Percentiles rank a stretch among this genome's conserved stretches.
These are phyloP conservation scores for Nakazawaea populi DNA, from an alignment of 805 yeast genomes.

Conservation along the genomic window DNA sequence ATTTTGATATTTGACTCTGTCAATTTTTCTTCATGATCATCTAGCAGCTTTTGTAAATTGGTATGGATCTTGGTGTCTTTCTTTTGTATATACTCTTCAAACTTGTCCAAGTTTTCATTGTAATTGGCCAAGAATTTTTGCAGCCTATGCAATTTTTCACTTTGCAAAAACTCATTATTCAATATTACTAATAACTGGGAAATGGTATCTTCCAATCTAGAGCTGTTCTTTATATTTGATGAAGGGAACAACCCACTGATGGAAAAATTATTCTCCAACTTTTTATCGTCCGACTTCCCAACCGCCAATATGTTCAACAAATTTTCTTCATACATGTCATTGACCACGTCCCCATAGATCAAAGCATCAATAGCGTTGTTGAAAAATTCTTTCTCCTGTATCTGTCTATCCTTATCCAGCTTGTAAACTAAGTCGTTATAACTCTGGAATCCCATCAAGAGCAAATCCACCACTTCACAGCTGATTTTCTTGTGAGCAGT, in stretches of 20 bases:
- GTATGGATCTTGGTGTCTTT: neutral
- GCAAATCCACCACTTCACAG: slow-evolving; percentile 72
- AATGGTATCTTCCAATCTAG: slow-evolving; percentile 50
- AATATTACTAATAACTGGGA: slow-evolving; percentile 49
- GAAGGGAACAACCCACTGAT: slow-evolving; percentile 54
- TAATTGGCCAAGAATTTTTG: slow-evolving; percentile 50
- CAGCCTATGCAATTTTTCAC: slow-evolving; percentile 46
- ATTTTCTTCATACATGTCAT: slow-evolving; percentile 23
- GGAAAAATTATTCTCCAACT: slow-evolving; percentile 42
- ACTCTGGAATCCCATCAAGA: slow-evolving; percentile 40
- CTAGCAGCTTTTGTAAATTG: neutral
- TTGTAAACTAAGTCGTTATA: slow-evolving; percentile 19
- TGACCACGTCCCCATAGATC: slow-evolving; percentile 28
- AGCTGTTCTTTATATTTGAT: slow-evolving; percentile 52
- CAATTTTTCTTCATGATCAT: neutral
- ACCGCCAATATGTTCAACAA: slow-evolving; percentile 18
- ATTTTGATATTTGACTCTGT: neutral
- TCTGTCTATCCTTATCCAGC: slow-evolving; percentile 14
- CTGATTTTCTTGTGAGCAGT: slow-evolving; percentile 80
- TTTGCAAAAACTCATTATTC: slow-evolving; percentile 54
- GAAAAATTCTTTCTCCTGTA: slow-evolving; percentile 20
- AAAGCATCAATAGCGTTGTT: slow-evolving; percentile 29
- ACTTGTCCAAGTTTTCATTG: slow-evolving; percentile 16
- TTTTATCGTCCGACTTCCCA: slow-evolving; percentile 20
- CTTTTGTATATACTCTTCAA: neutral